These are phyloP conservation scores for Ceratopteris richardii DNA, from an alignment of 75 land plant genomes.

Conservation along the genomic window DNA sequence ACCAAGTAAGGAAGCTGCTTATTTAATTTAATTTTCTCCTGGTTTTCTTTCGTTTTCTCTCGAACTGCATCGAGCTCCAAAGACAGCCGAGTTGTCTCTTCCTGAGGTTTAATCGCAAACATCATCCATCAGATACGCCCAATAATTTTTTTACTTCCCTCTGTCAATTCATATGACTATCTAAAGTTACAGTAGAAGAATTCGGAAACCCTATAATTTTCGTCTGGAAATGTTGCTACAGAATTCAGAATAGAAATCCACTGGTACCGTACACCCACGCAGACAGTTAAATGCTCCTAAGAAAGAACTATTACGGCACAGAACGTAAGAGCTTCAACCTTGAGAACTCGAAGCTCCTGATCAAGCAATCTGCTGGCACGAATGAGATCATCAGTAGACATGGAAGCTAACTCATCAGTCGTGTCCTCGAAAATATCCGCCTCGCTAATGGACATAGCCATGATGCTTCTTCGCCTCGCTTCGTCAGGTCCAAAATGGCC, in stretches of 20 bases:
- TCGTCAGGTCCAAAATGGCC: too few species aligned
- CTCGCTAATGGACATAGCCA: constrained; percentile 40
- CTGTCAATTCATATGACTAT: too few species aligned
- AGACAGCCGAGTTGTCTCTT: constrained; percentile 69
- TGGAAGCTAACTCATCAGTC: constrained; percentile 55
- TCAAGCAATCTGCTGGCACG: constrained; percentile 88
- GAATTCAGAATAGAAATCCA: neutral
- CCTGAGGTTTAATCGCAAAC: constrained; percentile 29
- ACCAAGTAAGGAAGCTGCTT: constrained; percentile 96
- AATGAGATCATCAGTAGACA: constrained; percentile 75
- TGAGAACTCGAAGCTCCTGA: constrained; percentile 76
- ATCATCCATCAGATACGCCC: neutral
- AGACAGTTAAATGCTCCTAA: neutral
- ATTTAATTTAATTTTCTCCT: constrained; percentile 95
- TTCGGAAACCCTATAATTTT: neutral
- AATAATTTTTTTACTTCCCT: neutral
- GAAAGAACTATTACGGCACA: too few species aligned
- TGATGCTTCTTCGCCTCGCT: neutral
- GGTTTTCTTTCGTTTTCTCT: constrained; percentile 95
- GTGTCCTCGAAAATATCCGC: constrained; percentile 63
- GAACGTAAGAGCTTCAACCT: constrained; percentile 30
- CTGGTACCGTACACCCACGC: neutral
- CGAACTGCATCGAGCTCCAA: constrained; percentile 69
- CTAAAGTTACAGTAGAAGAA: neutral
- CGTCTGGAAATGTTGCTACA: neutral